Percentiles rank a stretch among this genome's conserved stretches.
phyloP scores from a whole-genome alignment of 768 basidiomycete species.

The Amanita exitialis region DNA sequence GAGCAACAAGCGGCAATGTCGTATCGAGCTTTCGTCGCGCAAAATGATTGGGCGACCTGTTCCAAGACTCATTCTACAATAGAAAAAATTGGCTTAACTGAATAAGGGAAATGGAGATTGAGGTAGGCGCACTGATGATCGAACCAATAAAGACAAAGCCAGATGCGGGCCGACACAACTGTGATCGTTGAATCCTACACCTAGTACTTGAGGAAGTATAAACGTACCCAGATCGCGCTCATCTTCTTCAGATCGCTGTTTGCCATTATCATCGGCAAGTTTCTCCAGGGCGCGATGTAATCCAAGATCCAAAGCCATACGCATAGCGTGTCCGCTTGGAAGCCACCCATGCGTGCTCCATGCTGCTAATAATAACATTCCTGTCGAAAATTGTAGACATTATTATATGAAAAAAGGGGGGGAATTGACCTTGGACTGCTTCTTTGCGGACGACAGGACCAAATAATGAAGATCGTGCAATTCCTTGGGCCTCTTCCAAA shows the following conservation, averaged over 20 bases:
- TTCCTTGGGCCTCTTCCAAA: slow-evolving; percentile 91
- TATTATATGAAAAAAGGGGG: slow-evolving; percentile 10
- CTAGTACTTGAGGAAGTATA: slow-evolving; percentile 4
- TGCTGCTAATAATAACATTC: slow-evolving; percentile 85
- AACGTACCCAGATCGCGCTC: slow-evolving; percentile 75
- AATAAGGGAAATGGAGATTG: slow-evolving; percentile 1
- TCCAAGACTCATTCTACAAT: slow-evolving; percentile 74
- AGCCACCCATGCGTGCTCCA: slow-evolving; percentile 96
- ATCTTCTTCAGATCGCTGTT: slow-evolving; percentile 65
- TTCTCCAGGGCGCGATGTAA: slow-evolving; percentile 90
- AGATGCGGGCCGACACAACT: slow-evolving; percentile 90
- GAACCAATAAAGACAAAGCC: slow-evolving; percentile 94
- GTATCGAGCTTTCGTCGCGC: slow-evolving; percentile 81
- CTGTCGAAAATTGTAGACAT: slow-evolving; percentile 26
- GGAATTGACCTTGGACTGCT: slow-evolving; percentile 72
- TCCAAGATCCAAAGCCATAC: slow-evolving; percentile 92
- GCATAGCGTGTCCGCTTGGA: slow-evolving; percentile 90
- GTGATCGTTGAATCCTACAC: slow-evolving; percentile 9
- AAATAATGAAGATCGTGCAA: slow-evolving; percentile 88
- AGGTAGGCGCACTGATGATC: slow-evolving; percentile 72
- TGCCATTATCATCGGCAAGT: slow-evolving; percentile 66
- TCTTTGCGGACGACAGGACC: slow-evolving; percentile 92
- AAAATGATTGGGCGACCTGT: slow-evolving; percentile 87
- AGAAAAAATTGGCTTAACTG: neutral
- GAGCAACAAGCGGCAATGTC: slow-evolving; percentile 74